These are phyloP conservation scores for Sclerotinia glacialis DNA, from an alignment of 2,329 filamentous ascomycete genomes.

Conservation along the genomic window DNA sequence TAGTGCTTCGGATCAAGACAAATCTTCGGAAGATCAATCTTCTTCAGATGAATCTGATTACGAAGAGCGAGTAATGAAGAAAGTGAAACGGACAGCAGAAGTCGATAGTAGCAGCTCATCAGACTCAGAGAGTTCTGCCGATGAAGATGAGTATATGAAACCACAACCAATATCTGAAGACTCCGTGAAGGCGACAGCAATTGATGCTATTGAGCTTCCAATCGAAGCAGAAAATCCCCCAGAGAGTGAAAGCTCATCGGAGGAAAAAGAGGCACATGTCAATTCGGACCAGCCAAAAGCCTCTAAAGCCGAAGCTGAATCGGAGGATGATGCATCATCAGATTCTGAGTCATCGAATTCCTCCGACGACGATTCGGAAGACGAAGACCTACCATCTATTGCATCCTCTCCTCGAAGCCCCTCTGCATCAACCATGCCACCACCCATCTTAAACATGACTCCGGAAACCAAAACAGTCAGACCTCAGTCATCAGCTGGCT, in stretches of 20 bases:
- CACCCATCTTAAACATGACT: constrained; percentile 17
- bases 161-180: constrained; percentile 3
- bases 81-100: constrained; percentile 8
- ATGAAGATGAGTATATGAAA: constrained; percentile 11
- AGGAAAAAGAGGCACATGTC: background rate
- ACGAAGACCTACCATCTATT: constrained; percentile 19
- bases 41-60: constrained; percentile 16
- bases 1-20: constrained; percentile 26
- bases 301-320: constrained; percentile 11
- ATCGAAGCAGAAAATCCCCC: background rate
- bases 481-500: constrained; percentile 47
- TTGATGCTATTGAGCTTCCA: constrained; percentile 1
- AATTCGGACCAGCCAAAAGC: background rate
- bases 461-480: constrained; percentile 16
- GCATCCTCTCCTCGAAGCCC: constrained; percentile 24
- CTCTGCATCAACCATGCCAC: constrained; percentile 24
- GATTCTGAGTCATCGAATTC: constrained; percentile 30
- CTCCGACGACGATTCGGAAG: constrained; percentile 12
- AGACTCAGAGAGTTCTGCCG: constrained; percentile 17
- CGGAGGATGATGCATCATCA: constrained; percentile 21
- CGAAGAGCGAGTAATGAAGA: constrained; percentile 8
- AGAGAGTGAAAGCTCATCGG: background rate
- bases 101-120: constrained; percentile 11
- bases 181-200: background rate
- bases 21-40: constrained; percentile 35